Evolutionary conservation across 2,329 filamentous ascomycete species (phyloP), one percentile per base, ranked within the genome.

Genomic region (Aspergillus pseudonomiae): DNA sequence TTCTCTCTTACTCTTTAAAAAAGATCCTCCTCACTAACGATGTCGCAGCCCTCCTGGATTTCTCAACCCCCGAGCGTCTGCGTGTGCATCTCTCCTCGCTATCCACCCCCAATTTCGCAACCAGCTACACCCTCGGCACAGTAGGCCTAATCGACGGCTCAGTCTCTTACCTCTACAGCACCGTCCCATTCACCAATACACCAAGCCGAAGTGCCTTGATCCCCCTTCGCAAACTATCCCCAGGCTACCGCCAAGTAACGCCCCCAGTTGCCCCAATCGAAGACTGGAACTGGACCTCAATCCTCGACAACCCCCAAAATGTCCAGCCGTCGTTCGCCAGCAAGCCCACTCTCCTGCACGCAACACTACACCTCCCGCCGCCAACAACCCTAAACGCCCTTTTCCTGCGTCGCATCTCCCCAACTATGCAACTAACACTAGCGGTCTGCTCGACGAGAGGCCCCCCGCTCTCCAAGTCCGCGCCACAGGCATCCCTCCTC

Each of bases 91-190:
- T 98, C 63, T 97, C 94, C 9, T 96, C 95, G 9, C 89, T 99
- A 34, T 92, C 94, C 9, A 94, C 94, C 21, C 90, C 93, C 10
- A 93, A 97, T 77, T 97, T 98, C 73, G 94, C 94, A 28, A 96
- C 94, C 19, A 94, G 93, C 43, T 99, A 99, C 79, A 91, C 92
- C 48, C 87, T 99, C 52, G 93, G 93, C 65, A 96, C 90, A 48
- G 86, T 96, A 19, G 95, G 94, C 64, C 85, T 96, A 41, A 94
- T 99, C 58, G 94, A 98, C 80, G 95, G 95, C 76, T 97, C 93
- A n/a, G 87, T 99, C 62, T 96, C 94, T 16, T 99, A 98, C 80
- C 87, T 99, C 60, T 98, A 96, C 82, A 96, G 93, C 56, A 96
- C 93, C 3, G 84, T 95, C 10, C 89, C 93, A 14, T 85, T 98